A percentile compares a stretch with the other conserved stretches of the same genome.
Evolutionary conservation across 768 basidiomycete genomes (phyloP).

Genomic region (Glaciozyma martinii): DNA sequence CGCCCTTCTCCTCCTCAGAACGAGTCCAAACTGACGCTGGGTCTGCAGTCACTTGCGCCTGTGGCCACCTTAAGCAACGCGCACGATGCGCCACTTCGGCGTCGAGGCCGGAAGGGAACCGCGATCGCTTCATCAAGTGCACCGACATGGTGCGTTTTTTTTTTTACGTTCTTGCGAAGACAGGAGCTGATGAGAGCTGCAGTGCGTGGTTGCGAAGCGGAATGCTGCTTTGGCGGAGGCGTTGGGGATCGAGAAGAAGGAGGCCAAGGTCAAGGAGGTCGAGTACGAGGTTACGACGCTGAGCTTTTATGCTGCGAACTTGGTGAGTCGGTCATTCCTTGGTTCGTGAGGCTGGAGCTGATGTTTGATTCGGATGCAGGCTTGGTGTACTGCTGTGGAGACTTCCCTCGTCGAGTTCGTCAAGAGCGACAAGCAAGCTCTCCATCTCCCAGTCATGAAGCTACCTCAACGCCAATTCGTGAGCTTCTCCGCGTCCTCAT

Average conservation of each 20-base stretch:
- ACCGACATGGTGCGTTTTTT: too few species aligned
- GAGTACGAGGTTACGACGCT: constrained; percentile 22
- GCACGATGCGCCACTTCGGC: constrained; percentile 59
- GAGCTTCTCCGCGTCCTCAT: constrained; percentile 32
- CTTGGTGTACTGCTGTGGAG: constrained; percentile 74
- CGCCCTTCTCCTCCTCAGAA: background rate
- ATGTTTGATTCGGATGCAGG: constrained; percentile 56
- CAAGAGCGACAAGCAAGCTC: constrained; percentile 54
- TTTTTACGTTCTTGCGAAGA: too few species aligned
- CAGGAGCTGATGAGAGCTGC: too few species aligned
- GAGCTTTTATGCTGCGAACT: constrained; percentile 25
- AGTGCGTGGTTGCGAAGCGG: constrained; percentile 67
- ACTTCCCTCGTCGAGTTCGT: constrained; percentile 66
- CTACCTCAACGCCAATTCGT: constrained; percentile 73
- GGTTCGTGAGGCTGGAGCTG: constrained; percentile 52
- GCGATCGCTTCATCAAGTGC: constrained; percentile 56
- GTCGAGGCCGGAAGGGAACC: constrained; percentile 45
- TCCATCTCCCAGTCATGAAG: constrained; percentile 79
- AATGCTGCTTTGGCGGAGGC: constrained; percentile 89
- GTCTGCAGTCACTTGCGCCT: constrained; percentile 59
- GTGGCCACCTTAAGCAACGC: constrained; percentile 68
- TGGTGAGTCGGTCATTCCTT: constrained; percentile 48
- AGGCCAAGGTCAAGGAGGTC: constrained; percentile 40
- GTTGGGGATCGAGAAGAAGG: constrained; percentile 61
- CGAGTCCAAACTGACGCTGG: background rate